Conservation (phyloP, 2,329 filamentous ascomycete genomes). For the Podosphaera leucotricha region DNA sequence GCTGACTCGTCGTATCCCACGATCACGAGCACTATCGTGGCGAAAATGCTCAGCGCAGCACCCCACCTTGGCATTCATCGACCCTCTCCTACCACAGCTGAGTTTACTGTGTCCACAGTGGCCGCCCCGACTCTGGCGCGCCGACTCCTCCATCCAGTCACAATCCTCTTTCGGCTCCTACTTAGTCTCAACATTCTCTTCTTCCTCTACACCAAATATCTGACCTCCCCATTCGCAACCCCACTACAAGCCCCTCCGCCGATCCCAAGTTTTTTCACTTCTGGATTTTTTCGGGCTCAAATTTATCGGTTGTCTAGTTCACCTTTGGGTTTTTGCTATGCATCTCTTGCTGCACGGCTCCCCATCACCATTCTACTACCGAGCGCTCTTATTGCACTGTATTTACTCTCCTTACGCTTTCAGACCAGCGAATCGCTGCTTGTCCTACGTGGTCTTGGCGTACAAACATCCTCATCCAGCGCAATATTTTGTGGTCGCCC, state of each 20-base stretch:
- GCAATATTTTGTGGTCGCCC: constrained; percentile 39
- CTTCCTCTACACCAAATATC: constrained; percentile 26
- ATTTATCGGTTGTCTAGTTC: constrained; percentile 11
- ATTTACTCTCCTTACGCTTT: constrained; percentile 22
- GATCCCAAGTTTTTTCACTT: constrained; percentile 4
- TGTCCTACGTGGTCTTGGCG: constrained; percentile 67
- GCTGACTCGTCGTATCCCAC: too few species aligned
- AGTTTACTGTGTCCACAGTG: constrained; percentile 74
- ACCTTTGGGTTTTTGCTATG: constrained; percentile 16
- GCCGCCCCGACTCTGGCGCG: constrained; percentile 27
- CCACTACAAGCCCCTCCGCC: constrained; percentile 1
- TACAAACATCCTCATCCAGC: constrained; percentile 61
- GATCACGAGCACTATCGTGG: too few species aligned
- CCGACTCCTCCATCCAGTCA: constrained; percentile 21
- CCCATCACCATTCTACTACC: constrained; percentile 21
- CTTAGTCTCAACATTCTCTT: constrained; percentile 21
- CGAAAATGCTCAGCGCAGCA: constrained; percentile 33
- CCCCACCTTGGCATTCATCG: constrained; percentile 38
- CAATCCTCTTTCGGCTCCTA: constrained; percentile 21
- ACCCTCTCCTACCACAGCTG: constrained; percentile 71
- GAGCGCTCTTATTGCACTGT: constrained; percentile 18
- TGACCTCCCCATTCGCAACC: constrained; percentile 7
- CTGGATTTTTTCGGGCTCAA: constrained; percentile 11
- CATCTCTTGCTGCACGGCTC: constrained; percentile 15
- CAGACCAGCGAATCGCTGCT: constrained; percentile 60